Percentiles rank a stretch among this genome's conserved stretches.
Evolutionary conservation across 768 basidiomycete species (phyloP).

Genomic region (Podaxis sp.): DNA sequence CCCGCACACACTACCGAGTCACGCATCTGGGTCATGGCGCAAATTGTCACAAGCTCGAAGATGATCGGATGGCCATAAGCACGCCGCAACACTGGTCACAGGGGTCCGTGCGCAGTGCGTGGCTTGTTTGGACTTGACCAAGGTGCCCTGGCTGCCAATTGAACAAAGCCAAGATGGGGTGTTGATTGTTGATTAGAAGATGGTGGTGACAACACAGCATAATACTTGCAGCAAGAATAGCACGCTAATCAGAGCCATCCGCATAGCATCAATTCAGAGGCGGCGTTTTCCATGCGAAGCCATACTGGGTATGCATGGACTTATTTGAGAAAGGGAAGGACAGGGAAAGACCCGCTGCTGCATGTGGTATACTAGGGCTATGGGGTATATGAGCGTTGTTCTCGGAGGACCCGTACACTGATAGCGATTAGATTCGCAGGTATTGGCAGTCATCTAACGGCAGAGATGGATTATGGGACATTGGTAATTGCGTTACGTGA

Average conservation of each 20-base stretch:
- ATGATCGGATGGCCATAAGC: neutral
- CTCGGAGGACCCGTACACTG: neutral
- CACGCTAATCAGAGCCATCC: neutral
- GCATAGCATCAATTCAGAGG: neutral
- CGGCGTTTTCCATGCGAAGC: neutral
- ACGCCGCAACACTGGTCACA: neutral
- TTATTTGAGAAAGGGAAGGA: neutral
- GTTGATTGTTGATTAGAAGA: neutral
- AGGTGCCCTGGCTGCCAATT: neutral
- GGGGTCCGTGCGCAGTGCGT: neutral
- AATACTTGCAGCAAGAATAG: neutral
- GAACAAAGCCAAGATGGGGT: neutral
- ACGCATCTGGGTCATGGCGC: neutral
- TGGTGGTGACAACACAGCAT: neutral
- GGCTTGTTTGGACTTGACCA: neutral
- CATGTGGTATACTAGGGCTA: neutral
- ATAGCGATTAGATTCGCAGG: neutral
- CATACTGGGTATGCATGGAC: neutral
- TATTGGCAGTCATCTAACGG: neutral
- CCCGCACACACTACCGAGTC: neutral
- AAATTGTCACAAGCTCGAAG: neutral
- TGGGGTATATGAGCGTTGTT: neutral
- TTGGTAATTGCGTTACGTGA: neutral
- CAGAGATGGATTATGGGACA: neutral
- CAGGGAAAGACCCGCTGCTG: no score